These are phyloP conservation scores for Yamadazyma phyllophila DNA, from an alignment of 805 yeast species.

Conservation along the genomic window DNA sequence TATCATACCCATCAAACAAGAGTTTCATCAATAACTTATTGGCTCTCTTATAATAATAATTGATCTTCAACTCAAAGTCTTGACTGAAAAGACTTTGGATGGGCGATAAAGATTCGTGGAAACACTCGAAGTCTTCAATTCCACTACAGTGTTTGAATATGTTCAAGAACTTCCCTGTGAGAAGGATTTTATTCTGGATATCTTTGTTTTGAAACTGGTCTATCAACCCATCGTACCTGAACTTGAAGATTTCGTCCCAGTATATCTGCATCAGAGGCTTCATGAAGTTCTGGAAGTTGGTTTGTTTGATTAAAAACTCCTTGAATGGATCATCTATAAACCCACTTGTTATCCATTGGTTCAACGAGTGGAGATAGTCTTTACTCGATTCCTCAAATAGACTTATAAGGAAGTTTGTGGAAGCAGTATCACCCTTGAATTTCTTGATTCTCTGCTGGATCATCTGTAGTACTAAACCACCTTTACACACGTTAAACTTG, in stretches of 20 bases:
- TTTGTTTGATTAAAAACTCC: slow-evolving; percentile 73
- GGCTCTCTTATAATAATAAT: slow-evolving; percentile 64
- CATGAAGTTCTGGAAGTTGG: slow-evolving; percentile 24
- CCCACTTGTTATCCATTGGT: slow-evolving; percentile 79
- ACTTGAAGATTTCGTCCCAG: slow-evolving; percentile 73
- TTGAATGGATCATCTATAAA: slow-evolving; percentile 71
- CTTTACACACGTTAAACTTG: slow-evolving; percentile 60
- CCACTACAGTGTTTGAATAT: slow-evolving; percentile 63
- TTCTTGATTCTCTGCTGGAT: slow-evolving; percentile 56
- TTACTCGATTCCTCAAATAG: slow-evolving; percentile 59
- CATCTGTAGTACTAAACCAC: slow-evolving; percentile 68
- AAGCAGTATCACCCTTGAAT: slow-evolving; percentile 63
- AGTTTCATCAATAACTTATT: slow-evolving; percentile 58
- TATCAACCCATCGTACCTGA: slow-evolving; percentile 73
- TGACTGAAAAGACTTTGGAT: slow-evolving; percentile 33
- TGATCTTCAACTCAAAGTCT: slow-evolving; percentile 54
- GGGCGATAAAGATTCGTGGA: slow-evolving; percentile 25
- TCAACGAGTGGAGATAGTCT: slow-evolving; percentile 65
- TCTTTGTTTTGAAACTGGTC: slow-evolving; percentile 55
- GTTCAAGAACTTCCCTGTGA: slow-evolving; percentile 83
- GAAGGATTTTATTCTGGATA: slow-evolving; percentile 61
- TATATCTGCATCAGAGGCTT: slow-evolving; percentile 52
- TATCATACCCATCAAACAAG: slow-evolving; percentile 57
- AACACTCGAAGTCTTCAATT: slow-evolving; percentile 31
- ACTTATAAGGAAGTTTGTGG: slow-evolving; percentile 48